Evolutionary conservation across 1,284 basidiomycete genomes (phyloP).

Genomic region (Apiotrichum akiyoshidainum): DNA sequence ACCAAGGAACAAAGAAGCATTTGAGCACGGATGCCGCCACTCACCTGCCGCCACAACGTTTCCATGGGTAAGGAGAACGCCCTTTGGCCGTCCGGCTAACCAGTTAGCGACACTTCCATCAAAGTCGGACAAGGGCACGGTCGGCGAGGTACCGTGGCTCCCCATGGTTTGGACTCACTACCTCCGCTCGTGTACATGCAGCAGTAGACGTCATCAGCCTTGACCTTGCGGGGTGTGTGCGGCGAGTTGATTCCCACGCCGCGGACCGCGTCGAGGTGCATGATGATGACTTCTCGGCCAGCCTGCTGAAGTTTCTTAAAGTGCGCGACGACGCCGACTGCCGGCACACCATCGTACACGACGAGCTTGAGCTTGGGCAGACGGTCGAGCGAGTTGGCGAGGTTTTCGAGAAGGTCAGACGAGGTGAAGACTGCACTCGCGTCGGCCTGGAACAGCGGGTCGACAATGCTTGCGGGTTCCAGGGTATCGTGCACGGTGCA

Average conservation of each 20-base stretch:
- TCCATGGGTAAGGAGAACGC: slow-evolving; percentile 80
- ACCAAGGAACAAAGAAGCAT: too few species aligned
- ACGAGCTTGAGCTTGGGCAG: slow-evolving; percentile 61
- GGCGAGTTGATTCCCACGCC: slow-evolving; percentile 61
- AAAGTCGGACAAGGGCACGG: background rate
- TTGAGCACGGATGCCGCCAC: too few species aligned
- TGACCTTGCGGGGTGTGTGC: slow-evolving; percentile 58
- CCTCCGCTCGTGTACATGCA: slow-evolving; percentile 93
- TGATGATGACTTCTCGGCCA: slow-evolving; percentile 56
- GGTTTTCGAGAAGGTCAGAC: background rate
- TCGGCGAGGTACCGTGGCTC: too few species aligned
- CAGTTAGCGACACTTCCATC: background rate
- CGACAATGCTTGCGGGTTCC: slow-evolving; percentile 69
- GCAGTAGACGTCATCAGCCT: slow-evolving; percentile 68
- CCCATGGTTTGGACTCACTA: background rate
- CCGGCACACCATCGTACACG: slow-evolving; percentile 78
- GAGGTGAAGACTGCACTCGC: background rate
- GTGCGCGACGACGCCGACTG: slow-evolving; percentile 57
- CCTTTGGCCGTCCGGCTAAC: slow-evolving; percentile 76
- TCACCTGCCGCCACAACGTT: slow-evolving; percentile 74
- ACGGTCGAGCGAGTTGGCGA: background rate
- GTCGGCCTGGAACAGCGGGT: slow-evolving; percentile 69
- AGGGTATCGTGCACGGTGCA: slow-evolving; percentile 97
- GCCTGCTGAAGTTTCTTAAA: slow-evolving; percentile 34
- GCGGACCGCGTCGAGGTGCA: slow-evolving; percentile 69